Evolutionary conservation across 2,329 filamentous ascomycete genomes (phyloP).

Genomic region (Talaromyces sp.): DNA sequence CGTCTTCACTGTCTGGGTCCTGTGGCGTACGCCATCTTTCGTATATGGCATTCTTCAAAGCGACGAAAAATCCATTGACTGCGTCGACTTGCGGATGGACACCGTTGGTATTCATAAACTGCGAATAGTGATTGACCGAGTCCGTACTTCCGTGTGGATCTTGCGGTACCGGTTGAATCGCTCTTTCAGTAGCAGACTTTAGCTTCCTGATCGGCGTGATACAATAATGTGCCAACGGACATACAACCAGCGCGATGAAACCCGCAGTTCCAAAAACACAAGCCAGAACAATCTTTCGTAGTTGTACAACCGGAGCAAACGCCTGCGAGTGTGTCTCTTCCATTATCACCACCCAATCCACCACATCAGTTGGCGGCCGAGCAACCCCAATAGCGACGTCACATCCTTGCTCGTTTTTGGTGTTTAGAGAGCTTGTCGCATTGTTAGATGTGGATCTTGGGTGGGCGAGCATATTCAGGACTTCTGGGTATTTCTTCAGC

Average conservation of each 20-base stretch:
- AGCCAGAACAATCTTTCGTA: slow-evolving; percentile 75
- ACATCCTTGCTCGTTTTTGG: slow-evolving; percentile 65
- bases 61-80: not conserved
- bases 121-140: not conserved
- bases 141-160: slow-evolving; percentile 13
- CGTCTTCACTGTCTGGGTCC: slow-evolving; percentile 5
- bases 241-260: slow-evolving; percentile 63
- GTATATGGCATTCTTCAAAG: not conserved
- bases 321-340: slow-evolving; percentile 73
- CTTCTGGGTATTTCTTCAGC: slow-evolving; percentile 59
- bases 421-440: slow-evolving; percentile 63
- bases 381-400: slow-evolving; percentile 77
- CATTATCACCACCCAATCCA: slow-evolving; percentile 77
- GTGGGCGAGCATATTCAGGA: slow-evolving; percentile 55
- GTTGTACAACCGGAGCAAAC: slow-evolving; percentile 65
- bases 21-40: slow-evolving; percentile 2
- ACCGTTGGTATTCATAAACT: not conserved
- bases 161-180: slow-evolving; percentile 54
- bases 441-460: slow-evolving; percentile 54
- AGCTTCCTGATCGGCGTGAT: slow-evolving; percentile 74
- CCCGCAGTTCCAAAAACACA: slow-evolving; percentile 82
- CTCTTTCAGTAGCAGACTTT: slow-evolving; percentile 68
- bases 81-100: not conserved
- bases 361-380: slow-evolving; percentile 60
- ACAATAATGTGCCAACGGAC: slow-evolving; percentile 76